A percentile compares a stretch with the other conserved stretches of the same genome.
Evolutionary conservation across 2,329 filamentous ascomycete species (phyloP).

Genomic region (Colletotrichum tropicicola): DNA sequence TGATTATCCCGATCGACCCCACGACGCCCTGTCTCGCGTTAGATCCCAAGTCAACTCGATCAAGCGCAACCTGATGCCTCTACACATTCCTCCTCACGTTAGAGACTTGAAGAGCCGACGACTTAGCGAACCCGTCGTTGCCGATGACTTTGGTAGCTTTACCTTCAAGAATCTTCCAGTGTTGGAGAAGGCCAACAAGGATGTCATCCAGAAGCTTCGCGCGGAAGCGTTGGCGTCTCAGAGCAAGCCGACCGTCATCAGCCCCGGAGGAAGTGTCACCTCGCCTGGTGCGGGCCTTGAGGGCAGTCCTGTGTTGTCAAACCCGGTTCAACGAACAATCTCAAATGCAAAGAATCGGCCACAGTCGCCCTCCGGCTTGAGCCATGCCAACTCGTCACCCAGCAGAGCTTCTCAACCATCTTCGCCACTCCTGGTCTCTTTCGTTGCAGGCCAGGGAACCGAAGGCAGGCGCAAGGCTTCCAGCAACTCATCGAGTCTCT

Average conservation of each 20-base stretch:
- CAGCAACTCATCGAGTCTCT: conserved; percentile 84
- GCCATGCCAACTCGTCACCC: conserved; percentile 85
- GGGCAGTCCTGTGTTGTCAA: conserved; percentile 83
- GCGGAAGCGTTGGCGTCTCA: conserved; percentile 84
- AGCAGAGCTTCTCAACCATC: conserved; percentile 78
- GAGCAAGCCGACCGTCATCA: conserved; percentile 59
- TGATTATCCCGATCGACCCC: conserved; percentile 88
- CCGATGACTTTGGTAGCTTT: conserved; percentile 96
- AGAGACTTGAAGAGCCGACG: conserved; percentile 88
- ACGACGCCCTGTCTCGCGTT: conserved; percentile 92
- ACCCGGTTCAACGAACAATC: conserved; percentile 81
- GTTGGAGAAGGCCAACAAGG: conserved; percentile 97
- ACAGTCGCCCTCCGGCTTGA: conserved; percentile 83
- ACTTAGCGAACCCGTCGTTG: conserved; percentile 86
- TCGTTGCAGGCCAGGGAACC: conserved; percentile 83
- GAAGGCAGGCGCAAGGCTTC: conserved; percentile 90
- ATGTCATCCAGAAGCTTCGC: conserved; percentile 95
- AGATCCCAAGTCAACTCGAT: conserved; percentile 86
- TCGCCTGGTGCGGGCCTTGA: conserved; percentile 79
- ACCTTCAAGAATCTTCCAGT: conserved; percentile 97
- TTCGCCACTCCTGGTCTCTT: conserved; percentile 89
- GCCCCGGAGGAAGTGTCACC: conserved; percentile 52
- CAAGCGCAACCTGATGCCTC: conserved; percentile 91
- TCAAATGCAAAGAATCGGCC: conserved; percentile 89
- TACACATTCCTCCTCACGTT: conserved; percentile 96